Percentiles rank a stretch among this genome's conserved stretches.
Conservation (phyloP, 495 filamentous ascomycete genomes). For the Trichocladium uniseriatum region DNA sequence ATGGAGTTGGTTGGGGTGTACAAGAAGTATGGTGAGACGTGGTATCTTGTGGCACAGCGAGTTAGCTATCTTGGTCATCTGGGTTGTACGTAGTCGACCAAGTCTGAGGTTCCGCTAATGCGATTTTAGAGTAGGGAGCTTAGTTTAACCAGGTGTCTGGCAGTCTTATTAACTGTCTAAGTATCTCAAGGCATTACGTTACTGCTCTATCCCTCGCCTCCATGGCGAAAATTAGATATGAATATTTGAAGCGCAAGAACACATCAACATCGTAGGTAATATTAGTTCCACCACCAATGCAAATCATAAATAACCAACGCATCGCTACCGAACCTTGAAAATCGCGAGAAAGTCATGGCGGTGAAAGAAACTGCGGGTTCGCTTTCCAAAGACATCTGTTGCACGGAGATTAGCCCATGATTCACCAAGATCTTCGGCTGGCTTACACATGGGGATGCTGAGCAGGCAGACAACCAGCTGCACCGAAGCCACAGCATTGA, state of each 20-base stretch:
- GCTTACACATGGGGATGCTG: slow-evolving; percentile 64
- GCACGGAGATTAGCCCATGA: neutral
- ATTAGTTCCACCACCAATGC: neutral
- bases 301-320: neutral
- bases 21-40: too few species aligned
- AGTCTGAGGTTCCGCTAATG: too few species aligned
- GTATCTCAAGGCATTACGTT: too few species aligned
- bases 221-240: neutral
- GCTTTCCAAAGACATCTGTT: slow-evolving; percentile 72
- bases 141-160: too few species aligned
- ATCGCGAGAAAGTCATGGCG: slow-evolving; percentile 62
- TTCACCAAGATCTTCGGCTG: neutral
- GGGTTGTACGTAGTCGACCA: too few species aligned
- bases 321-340: slow-evolving; percentile 23
- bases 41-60: too few species aligned
- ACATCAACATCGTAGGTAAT: neutral
- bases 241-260: neutral
- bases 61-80: too few species aligned
- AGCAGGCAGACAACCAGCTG: slow-evolving; percentile 66
- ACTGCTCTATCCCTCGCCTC: too few species aligned
- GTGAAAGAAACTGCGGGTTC: slow-evolving; percentile 59
- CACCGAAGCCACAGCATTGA: slow-evolving; percentile 63
- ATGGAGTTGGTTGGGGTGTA: too few species aligned
- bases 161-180: too few species aligned
- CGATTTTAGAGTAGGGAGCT: too few species aligned